These are phyloP conservation scores for Pontederia paniculata DNA, from an alignment of 176 grass and related monocot species.

Conservation along the genomic window DNA sequence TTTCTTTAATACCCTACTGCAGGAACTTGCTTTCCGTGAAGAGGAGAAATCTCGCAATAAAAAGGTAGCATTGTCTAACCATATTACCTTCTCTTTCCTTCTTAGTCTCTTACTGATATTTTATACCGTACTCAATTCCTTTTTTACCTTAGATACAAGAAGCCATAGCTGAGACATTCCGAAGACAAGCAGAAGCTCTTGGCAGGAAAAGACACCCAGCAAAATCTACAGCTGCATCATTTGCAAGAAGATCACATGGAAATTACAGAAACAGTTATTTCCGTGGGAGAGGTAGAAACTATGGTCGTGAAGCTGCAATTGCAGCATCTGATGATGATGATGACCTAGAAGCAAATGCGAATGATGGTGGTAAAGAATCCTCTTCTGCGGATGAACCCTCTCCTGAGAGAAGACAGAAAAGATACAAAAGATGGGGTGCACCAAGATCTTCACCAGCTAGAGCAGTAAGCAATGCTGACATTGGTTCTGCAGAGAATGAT, in stretches of 20 bases:
- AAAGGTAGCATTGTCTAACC: neutral
- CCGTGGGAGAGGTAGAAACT: constrained; percentile 10
- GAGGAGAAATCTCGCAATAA: constrained; percentile 15
- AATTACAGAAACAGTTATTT: constrained; percentile 3
- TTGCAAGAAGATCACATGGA: constrained; percentile 1
- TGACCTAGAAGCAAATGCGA: constrained; percentile 13
- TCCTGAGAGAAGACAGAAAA: constrained; percentile 21
- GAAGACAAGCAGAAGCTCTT: constrained; percentile 17
- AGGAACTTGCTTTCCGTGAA: constrained; percentile 15
- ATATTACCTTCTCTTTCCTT: neutral
- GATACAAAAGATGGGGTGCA: constrained; percentile 8
- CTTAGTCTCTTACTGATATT: neutral
- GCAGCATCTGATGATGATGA: constrained; percentile 21
- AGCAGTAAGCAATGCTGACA: neutral
- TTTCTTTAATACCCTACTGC: neutral
- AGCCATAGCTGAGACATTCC: constrained; percentile 30
- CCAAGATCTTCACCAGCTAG: constrained; percentile 2
- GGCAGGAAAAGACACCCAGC: constrained; percentile 14
- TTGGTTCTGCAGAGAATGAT: constrained; percentile 4
- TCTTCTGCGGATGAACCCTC: constrained; percentile 21
- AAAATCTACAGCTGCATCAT: constrained; percentile 7
- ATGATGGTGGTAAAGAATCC: constrained; percentile 11
- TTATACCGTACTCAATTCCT: neutral
- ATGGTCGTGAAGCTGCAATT: neutral
- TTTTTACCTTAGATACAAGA: constrained; percentile 24